A percentile compares a stretch with the other conserved stretches of the same genome.
Conservation (phyloP, 1,139 yeast genomes). For the Candida dubliniensis region DNA sequence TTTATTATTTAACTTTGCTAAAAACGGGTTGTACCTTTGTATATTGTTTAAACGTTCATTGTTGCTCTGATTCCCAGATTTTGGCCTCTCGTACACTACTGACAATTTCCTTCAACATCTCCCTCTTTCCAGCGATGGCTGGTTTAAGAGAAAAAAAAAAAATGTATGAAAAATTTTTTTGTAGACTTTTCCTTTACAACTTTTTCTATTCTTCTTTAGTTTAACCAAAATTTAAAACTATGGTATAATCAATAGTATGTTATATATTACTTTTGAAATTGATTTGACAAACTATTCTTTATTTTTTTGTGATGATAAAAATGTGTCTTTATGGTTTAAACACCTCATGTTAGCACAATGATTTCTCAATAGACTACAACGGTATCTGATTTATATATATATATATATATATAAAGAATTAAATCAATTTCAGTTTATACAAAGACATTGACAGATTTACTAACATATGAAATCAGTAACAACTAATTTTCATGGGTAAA, state of each 20-base stretch:
- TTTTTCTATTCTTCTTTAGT: no score
- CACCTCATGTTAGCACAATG: slow-evolving; percentile 68
- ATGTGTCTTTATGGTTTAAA: slow-evolving; percentile 49
- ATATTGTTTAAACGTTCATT: no score
- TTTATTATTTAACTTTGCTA: no score
- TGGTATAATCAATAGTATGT: not conserved
- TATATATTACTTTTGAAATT: not conserved
- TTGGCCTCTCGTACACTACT: no score
- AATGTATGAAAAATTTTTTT: no score
- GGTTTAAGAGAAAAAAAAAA: no score
- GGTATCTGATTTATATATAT: slow-evolving; percentile 76
- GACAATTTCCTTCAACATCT: no score
- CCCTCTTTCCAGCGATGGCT: no score
- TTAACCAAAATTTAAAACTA: no score
- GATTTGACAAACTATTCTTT: not conserved
- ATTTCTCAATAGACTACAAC: slow-evolving; percentile 97
- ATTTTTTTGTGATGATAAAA: slow-evolving; percentile 43
- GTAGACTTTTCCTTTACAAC: no score
- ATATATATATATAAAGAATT: not conserved
- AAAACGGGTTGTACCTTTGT: no score
- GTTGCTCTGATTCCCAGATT: no score
- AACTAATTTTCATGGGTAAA: slow-evolving; percentile 18
- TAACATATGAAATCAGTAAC: slow-evolving; percentile 12
- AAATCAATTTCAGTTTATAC: not conserved
- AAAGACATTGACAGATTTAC: slow-evolving; percentile 10